Conservation (phyloP, 2,329 filamentous ascomycete species). For the Ophiosphaerella herpotricha region DNA sequence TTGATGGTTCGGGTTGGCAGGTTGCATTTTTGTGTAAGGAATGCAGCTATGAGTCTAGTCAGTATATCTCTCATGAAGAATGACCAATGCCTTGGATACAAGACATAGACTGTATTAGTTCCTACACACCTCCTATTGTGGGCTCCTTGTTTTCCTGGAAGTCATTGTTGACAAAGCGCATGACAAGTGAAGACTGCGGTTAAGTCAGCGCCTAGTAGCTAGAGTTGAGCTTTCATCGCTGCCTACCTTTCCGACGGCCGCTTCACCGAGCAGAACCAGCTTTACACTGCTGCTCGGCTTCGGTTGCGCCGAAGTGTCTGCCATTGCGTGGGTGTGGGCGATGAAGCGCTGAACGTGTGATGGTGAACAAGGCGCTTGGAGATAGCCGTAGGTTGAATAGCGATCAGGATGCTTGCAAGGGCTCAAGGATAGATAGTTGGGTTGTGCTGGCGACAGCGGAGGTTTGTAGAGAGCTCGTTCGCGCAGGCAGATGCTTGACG, state of each 20-base stretch:
- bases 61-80: constrained; percentile 4
- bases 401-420: too few species aligned
- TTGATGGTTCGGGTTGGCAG: constrained; percentile 80
- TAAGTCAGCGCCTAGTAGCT: constrained; percentile 3
- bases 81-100: neutral
- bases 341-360: constrained; percentile 1
- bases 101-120: neutral
- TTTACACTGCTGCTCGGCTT: constrained; percentile 99
- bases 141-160: constrained; percentile 99
- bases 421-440: neutral
- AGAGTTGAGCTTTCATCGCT: neutral
- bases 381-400: too few species aligned
- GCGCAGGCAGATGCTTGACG: constrained; percentile 4
- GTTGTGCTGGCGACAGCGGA: neutral
- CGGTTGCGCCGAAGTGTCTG: constrained; percentile 69
- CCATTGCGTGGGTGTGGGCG: constrained; percentile 58
- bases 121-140: constrained; percentile 84
- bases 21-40: constrained; percentile 98
- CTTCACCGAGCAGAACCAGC: constrained; percentile 95
- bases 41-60: constrained; percentile 69
- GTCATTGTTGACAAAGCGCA: constrained; percentile 99
- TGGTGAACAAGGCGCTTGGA: neutral
- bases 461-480: neutral
- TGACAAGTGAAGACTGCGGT: constrained; percentile 84
- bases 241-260: constrained; percentile 93